These are phyloP conservation scores for Letharia columbiana DNA, from an alignment of 495 filamentous ascomycete species.

Conservation along the genomic window DNA sequence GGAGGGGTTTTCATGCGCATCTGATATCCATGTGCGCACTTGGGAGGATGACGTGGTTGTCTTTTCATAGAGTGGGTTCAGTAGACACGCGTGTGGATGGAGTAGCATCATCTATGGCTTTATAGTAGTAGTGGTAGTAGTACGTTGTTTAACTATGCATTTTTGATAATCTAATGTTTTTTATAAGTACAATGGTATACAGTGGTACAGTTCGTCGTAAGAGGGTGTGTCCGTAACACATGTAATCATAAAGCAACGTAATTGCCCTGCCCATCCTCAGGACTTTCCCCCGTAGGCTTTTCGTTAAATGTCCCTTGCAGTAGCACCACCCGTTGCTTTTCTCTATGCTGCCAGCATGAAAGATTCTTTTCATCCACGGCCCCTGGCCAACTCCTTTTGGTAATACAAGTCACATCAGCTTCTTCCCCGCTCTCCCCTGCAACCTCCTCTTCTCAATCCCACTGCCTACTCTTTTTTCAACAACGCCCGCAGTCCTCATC, in stretches of 20 bases:
- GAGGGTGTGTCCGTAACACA: not conserved
- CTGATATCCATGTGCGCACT: too few relatives aligned
- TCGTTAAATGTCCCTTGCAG: not conserved
- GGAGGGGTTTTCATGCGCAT: too few relatives aligned
- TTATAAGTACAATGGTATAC: not conserved
- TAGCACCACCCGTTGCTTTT: not conserved
- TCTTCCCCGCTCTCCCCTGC: slow-evolving; percentile 11
- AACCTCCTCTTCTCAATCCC: slow-evolving; percentile 17
- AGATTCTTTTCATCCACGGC: not conserved
- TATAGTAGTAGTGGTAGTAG: too few relatives aligned
- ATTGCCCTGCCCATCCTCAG: not conserved
- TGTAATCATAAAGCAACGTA: not conserved
- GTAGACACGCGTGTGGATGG: too few relatives aligned
- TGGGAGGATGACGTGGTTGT: too few relatives aligned
- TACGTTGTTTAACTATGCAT: too few relatives aligned
- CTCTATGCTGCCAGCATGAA: not conserved
- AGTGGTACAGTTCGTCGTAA: not conserved
- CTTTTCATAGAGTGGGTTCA: too few relatives aligned
- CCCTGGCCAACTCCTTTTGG: not conserved
- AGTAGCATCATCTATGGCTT: too few relatives aligned
- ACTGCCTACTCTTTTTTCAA: slow-evolving; percentile 2
- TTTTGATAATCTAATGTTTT: not conserved
- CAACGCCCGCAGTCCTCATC: slow-evolving; percentile 23
- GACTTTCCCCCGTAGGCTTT: not conserved
- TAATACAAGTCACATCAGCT: slow-evolving; percentile 6